phyloP scores from a whole-genome alignment of 225 moss, liverwort and hornwort species.

The Sphagnum tenellum region DNA sequence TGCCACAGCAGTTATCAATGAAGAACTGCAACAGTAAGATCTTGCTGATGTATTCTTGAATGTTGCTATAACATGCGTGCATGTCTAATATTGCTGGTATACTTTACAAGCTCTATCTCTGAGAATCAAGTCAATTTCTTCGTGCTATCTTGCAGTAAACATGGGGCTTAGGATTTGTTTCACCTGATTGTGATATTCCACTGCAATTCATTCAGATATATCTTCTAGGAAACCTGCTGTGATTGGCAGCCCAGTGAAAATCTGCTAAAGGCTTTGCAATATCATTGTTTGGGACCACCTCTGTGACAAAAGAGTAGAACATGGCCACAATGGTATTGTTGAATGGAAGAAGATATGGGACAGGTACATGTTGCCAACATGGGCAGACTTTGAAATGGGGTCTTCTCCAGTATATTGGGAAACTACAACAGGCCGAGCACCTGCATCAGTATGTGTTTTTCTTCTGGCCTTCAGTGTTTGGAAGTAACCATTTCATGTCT shows the following conservation, averaged over 20 bases:
- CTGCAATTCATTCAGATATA: neutral
- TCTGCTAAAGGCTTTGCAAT: neutral
- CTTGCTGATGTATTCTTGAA: neutral
- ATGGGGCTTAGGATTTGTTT: neutral
- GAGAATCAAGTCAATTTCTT: neutral
- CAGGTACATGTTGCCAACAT: constrained; percentile 57
- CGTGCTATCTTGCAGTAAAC: neutral
- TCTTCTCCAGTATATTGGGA: constrained; percentile 57
- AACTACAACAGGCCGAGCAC: constrained; percentile 46
- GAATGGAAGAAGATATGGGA: neutral
- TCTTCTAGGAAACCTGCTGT: neutral
- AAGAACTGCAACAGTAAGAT: constrained; percentile 31
- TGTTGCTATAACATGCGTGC: neutral
- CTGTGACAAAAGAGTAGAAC: neutral
- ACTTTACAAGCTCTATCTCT: neutral
- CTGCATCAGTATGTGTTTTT: constrained; percentile 46
- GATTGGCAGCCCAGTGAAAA: neutral
- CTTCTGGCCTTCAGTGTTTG: too few relatives aligned
- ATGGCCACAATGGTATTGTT: too few relatives aligned
- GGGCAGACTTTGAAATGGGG: constrained; percentile 90
- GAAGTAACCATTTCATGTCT: too few relatives aligned
- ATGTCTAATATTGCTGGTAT: neutral
- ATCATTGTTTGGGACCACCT: too few relatives aligned
- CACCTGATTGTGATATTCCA: neutral
- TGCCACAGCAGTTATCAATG: constrained; percentile 37